Evolutionary conservation across 345 rosid genomes (phyloP).

Genomic region (Syzygium oleosum): DNA sequence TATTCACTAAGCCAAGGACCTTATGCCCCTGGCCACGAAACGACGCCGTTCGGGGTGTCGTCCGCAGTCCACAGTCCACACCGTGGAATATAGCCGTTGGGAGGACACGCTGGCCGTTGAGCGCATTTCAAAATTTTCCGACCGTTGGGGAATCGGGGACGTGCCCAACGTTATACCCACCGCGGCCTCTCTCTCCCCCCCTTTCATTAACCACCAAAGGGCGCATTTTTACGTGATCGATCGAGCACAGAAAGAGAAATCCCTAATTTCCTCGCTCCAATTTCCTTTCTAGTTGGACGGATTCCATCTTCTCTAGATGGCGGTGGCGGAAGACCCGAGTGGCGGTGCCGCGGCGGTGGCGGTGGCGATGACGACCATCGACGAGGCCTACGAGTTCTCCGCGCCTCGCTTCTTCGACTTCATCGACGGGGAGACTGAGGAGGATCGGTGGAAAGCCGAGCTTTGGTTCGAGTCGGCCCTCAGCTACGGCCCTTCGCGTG

Average conservation of each 20-base stretch:
- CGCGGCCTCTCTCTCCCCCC: not conserved
- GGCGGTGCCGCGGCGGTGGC: constrained; percentile 32
- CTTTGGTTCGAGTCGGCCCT: constrained; percentile 76
- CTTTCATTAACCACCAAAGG: not conserved
- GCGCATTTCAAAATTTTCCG: constrained; percentile 29
- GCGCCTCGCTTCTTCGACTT: constrained; percentile 93
- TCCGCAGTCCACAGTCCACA: not conserved
- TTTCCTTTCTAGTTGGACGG: not conserved
- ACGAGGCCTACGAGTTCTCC: constrained; percentile 72
- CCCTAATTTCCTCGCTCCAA: not conserved
- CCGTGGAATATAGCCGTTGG: constrained; percentile 33
- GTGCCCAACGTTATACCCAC: constrained; percentile 15
- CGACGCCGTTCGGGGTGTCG: constrained; percentile 14
- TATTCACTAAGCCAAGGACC: not conserved
- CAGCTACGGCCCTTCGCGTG: constrained; percentile 91
- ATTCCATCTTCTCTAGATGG: not conserved
- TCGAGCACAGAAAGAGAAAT: not conserved
- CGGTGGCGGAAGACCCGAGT: not conserved
- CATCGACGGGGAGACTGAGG: constrained; percentile 54
- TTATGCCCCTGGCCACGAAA: not conserved
- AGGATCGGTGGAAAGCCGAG: constrained; percentile 59
- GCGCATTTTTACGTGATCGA: not conserved
- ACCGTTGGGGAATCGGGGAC: constrained; percentile 48
- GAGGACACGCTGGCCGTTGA: not conserved
- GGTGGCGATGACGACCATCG: constrained; percentile 29